These are phyloP conservation scores for Herpetospermum pedunculosum DNA, from an alignment of 306 rosid genomes.

Conservation along the genomic window DNA sequence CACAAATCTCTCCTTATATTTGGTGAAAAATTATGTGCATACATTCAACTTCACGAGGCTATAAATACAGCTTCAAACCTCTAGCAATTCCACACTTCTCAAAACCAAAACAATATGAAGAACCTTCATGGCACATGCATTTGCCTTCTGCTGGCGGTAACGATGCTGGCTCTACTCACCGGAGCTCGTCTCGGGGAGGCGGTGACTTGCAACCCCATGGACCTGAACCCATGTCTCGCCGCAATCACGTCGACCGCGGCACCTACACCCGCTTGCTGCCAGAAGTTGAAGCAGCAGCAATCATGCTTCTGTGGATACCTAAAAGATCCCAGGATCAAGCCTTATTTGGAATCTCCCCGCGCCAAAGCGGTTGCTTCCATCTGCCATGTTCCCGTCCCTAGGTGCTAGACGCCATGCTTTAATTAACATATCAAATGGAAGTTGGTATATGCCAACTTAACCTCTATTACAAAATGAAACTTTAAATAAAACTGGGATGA, in stretches of 20 bases:
- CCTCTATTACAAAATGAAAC: not conserved
- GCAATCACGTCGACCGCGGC: not conserved
- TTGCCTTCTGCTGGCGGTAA: not conserved
- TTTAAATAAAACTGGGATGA: not conserved
- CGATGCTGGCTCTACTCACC: not conserved
- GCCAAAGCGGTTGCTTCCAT: not conserved
- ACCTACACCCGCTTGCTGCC: constrained; percentile 37
- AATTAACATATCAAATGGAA: too few relatives aligned
- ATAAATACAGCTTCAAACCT: too few relatives aligned
- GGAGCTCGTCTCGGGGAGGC: not conserved
- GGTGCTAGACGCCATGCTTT: not conserved
- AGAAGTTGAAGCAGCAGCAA: constrained; percentile 10
- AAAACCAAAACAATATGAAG: not conserved
- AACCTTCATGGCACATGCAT: not conserved
- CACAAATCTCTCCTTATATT: too few relatives aligned
- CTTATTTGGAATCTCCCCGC: not conserved
- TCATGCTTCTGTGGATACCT: not conserved
- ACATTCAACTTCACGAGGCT: too few relatives aligned
- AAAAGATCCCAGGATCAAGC: not conserved
- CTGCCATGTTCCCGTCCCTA: not conserved
- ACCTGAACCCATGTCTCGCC: constrained; percentile 12
- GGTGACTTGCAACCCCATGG: constrained; percentile 8
- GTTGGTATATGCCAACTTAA: not conserved
- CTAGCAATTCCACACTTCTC: too few relatives aligned
- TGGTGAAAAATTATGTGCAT: too few relatives aligned